Conservation (phyloP, 2,329 filamentous ascomycete genomes). For the Lizonia empirigonia region DNA sequence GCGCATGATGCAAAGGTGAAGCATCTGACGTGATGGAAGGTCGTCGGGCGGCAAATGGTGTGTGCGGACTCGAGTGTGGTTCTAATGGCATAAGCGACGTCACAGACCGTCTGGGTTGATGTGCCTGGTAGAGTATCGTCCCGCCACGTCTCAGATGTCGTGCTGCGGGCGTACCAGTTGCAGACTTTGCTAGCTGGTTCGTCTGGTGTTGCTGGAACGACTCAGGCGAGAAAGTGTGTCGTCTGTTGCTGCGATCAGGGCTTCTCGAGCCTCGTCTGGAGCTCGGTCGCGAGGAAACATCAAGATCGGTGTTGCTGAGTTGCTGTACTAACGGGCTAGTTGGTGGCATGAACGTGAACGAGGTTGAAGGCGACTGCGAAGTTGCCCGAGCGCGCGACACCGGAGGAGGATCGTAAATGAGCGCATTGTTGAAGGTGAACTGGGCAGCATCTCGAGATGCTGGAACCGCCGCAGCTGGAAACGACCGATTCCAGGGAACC, state of each 20-base stretch:
- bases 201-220: conserved; percentile 59
- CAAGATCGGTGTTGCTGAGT: conserved; percentile 79
- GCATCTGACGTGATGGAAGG: conserved; percentile 76
- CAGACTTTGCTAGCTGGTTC: conserved; percentile 44
- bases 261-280: conserved; percentile 48
- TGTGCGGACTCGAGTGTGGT: conserved; percentile 50
- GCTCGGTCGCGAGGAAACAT: conserved; percentile 59
- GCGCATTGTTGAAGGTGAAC: conserved; percentile 24
- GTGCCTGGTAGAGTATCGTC: conserved; percentile 72
- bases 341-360: conserved; percentile 83
- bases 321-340: conserved; percentile 93
- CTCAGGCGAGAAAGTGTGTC: conserved; percentile 74
- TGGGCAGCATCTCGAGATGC: conserved; percentile 20
- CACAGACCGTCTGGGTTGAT: conserved; percentile 77
- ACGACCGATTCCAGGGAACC: conserved; percentile 61
- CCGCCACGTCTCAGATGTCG: conserved; percentile 62
- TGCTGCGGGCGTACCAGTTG: conserved; percentile 39
- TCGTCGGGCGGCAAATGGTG: conserved; percentile 60
- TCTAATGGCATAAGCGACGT: conserved; percentile 60
- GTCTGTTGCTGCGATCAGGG: conserved; percentile 60
- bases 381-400: conserved; percentile 48
- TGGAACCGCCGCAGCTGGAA: conserved; percentile 48
- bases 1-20: conserved; percentile 83
- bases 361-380: conserved; percentile 70
- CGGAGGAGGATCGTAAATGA: conserved; percentile 40